These are phyloP conservation scores for Pseudomassariella vexata DNA, from an alignment of 2,329 filamentous ascomycete genomes.

Conservation along the genomic window DNA sequence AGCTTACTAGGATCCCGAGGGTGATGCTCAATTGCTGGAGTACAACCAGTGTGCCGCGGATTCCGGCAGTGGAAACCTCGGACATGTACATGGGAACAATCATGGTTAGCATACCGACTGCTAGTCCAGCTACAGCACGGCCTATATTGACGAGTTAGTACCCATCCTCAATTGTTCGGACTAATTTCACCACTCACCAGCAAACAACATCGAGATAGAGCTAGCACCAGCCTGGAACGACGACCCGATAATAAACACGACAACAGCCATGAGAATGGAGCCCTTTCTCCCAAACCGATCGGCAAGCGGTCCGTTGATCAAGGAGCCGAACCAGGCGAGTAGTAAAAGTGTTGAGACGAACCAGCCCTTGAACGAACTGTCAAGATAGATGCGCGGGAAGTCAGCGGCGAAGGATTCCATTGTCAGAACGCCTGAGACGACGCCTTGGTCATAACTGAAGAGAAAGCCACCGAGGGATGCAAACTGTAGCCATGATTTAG, in stretches of 20 bases:
- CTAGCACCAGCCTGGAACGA: slow-evolving; percentile 29
- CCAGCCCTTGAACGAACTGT: slow-evolving; percentile 45
- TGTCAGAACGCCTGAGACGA: slow-evolving; percentile 38
- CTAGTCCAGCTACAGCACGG: slow-evolving; percentile 36
- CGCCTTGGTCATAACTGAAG: slow-evolving; percentile 45
- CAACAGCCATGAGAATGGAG: slow-evolving; percentile 28
- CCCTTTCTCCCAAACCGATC: slow-evolving; percentile 27
- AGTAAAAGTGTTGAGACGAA: slow-evolving; percentile 44
- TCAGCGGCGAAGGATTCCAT: slow-evolving; percentile 35
- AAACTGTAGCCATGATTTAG: no score
- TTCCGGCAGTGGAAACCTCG: slow-evolving; percentile 41
- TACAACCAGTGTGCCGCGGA: slow-evolving; percentile 41
- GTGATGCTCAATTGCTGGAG: slow-evolving; percentile 36
- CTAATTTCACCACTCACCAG: slow-evolving; percentile 1
- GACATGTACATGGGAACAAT: slow-evolving; percentile 24
- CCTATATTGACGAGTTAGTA: slow-evolving; percentile 16
- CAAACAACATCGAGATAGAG: slow-evolving; percentile 33
- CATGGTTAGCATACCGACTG: slow-evolving; percentile 34
- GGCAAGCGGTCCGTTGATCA: slow-evolving; percentile 33
- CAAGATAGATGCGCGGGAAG: slow-evolving; percentile 29
- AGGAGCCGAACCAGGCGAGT: slow-evolving; percentile 42
- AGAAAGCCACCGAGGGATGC: slow-evolving; percentile 37
- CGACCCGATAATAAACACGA: slow-evolving; percentile 10
- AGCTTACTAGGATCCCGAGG: slow-evolving; percentile 35
- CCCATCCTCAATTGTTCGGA: slow-evolving; percentile 1